Evolutionary conservation across 2,329 filamentous ascomycete species (phyloP).

Genomic region (Coniochaeta sp.): DNA sequence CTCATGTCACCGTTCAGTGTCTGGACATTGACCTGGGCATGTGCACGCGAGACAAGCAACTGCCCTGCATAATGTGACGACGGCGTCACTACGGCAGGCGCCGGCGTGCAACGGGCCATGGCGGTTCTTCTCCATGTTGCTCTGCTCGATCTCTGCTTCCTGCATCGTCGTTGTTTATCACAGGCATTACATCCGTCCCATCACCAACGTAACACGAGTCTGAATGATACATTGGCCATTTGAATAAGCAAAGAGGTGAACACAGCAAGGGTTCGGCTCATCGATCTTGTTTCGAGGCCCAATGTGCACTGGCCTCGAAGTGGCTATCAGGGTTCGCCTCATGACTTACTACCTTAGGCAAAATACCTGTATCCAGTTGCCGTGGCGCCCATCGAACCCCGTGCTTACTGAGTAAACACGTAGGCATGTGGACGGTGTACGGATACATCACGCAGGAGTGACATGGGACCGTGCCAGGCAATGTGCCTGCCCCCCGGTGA

Average conservation of each 20-base stretch:
- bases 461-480: too few species aligned
- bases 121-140: not conserved
- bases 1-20: not conserved
- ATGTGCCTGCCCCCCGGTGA: too few species aligned
- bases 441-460: too few species aligned
- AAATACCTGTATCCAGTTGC: too few species aligned
- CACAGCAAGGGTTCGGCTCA: too few species aligned
- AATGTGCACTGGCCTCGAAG: too few species aligned
- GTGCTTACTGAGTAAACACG: too few species aligned
- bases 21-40: not conserved
- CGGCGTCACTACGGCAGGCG: not conserved
- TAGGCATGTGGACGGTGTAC: too few species aligned
- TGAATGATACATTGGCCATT: not conserved
- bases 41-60: not conserved
- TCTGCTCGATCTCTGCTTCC: not conserved
- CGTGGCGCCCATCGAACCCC: too few species aligned
- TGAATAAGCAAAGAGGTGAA: not conserved
- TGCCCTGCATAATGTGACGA: not conserved
- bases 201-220: not conserved
- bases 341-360: too few species aligned
- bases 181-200: not conserved
- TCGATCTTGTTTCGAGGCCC: too few species aligned
- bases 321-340: too few species aligned
- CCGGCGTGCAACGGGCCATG: not conserved
- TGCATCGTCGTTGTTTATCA: not conserved